These are phyloP conservation scores for Endocalyx cinctus DNA, from an alignment of 2,329 filamentous ascomycete species.

Conservation along the genomic window DNA sequence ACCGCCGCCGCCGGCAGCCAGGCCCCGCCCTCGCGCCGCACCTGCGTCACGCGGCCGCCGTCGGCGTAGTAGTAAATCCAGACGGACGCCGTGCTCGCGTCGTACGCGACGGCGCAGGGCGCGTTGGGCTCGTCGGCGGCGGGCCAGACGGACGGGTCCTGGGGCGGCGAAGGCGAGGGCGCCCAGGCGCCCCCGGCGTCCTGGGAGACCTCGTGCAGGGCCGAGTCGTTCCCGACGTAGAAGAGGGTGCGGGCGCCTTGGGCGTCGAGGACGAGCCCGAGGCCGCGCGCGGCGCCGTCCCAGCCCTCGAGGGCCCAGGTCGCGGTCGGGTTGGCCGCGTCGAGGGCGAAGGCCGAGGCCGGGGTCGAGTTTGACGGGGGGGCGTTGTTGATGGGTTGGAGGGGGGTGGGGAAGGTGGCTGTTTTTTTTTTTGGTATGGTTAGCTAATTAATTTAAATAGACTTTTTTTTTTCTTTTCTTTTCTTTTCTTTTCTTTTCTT, in stretches of 20 bases:
- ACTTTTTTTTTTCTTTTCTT: no score
- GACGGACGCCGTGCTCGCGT: conserved; percentile 15
- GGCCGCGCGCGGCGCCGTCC: conserved; percentile 6
- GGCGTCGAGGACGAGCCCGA: conserved; percentile 10
- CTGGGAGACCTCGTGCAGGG: conserved; percentile 23
- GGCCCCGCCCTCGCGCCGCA: conserved; percentile 15
- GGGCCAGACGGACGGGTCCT: conserved; percentile 24
- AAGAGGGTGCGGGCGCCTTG: conserved; percentile 7
- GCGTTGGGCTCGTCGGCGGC: conserved; percentile 25
- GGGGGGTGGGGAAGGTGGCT: conserved; percentile 3
- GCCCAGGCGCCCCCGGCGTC: conserved; percentile 19
- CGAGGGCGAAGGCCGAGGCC: background rate
- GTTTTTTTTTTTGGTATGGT: background rate
- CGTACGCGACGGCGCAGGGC: conserved; percentile 21
- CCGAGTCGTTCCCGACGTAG: conserved; percentile 22
- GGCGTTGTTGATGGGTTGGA: conserved; percentile 1
- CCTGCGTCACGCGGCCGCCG: conserved; percentile 22
- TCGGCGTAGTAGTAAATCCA: conserved; percentile 32
- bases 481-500: no score
- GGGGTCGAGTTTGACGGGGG: conserved; percentile 7
- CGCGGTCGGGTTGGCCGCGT: background rate
- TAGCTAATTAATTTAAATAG: background rate
- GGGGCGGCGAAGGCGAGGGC: conserved; percentile 2
- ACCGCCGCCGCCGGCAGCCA: conserved; percentile 24
- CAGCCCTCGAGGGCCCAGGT: conserved; percentile 8